Conservation (phyloP, 2,329 filamentous ascomycete species). For the Botrytis porri region DNA sequence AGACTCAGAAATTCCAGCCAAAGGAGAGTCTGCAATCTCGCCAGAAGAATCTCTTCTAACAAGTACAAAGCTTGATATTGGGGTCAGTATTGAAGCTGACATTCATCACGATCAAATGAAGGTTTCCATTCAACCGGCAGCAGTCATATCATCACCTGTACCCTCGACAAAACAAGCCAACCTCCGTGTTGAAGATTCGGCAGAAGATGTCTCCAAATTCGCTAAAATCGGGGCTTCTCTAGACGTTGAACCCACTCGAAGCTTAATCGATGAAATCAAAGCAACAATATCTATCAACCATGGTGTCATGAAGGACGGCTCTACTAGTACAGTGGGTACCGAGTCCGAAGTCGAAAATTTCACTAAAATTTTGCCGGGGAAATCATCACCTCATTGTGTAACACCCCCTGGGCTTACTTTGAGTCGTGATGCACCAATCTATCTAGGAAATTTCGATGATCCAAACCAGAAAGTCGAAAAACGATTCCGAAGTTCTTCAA, state of each 20-base stretch:
- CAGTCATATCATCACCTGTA: background rate
- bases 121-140: background rate
- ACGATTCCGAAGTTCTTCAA: conserved; percentile 8
- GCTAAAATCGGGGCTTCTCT: background rate
- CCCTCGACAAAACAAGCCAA: background rate
- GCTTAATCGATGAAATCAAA: background rate
- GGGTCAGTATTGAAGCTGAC: too few species aligned
- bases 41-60: background rate
- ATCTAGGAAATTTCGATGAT: background rate
- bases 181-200: background rate
- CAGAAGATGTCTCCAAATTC: background rate
- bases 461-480: too few species aligned
- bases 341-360: too few species aligned
- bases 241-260: background rate
- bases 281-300: background rate
- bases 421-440: background rate
- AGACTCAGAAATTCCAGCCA: background rate
- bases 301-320: too few species aligned
- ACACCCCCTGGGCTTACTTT: background rate
- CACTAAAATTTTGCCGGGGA: background rate
- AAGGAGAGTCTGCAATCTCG: background rate
- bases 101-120: background rate
- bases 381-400: background rate
- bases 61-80: background rate
- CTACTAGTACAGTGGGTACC: background rate